Percentiles rank a stretch among this genome's conserved stretches.
Conservation (phyloP, 192 early-diverging fungal genomes). For the Coemansia aciculifera region DNA sequence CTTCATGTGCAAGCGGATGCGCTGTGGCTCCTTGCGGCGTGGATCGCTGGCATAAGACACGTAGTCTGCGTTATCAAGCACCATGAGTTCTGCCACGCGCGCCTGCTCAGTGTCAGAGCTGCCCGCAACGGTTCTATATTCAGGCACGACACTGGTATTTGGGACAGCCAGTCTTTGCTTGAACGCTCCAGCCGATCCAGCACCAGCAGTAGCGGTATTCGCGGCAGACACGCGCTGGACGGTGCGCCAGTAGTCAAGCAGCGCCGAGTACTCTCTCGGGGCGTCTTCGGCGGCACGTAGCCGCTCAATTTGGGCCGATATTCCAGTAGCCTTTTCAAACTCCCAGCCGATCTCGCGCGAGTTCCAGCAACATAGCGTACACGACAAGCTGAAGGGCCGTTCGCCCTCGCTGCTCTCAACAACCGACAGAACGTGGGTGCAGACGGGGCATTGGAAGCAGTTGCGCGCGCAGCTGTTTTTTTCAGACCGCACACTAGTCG, state of each 20-base stretch:
- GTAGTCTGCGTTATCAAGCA: slow-evolving; percentile 15
- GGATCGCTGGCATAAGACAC: slow-evolving; percentile 61
- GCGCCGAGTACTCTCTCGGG: slow-evolving; percentile 78
- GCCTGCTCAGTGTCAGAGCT: slow-evolving; percentile 12
- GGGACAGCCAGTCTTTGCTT: slow-evolving; percentile 23
- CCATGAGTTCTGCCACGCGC: slow-evolving; percentile 22
- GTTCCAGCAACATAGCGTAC: slow-evolving; percentile 90
- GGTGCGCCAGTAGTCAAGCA: slow-evolving; percentile 84
- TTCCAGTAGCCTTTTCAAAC: slow-evolving; percentile 92
- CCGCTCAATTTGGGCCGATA: slow-evolving; percentile 87
- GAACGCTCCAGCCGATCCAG: slow-evolving; percentile 17
- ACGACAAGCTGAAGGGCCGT: slow-evolving; percentile 70
- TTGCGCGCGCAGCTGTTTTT: slow-evolving; percentile 90
- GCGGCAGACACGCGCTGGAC: slow-evolving; percentile 58
- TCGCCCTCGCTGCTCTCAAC: slow-evolving; percentile 54
- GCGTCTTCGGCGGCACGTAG: slow-evolving; percentile 67
- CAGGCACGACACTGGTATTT: slow-evolving; percentile 7
- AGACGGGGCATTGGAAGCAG: slow-evolving; percentile 91
- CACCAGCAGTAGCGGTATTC: not conserved
- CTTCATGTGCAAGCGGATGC: slow-evolving; percentile 85
- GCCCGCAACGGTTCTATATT: slow-evolving; percentile 27
- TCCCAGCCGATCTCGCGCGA: slow-evolving; percentile 88
- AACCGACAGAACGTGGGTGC: slow-evolving; percentile 76
- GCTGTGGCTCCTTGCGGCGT: slow-evolving; percentile 61
- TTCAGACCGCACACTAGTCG: slow-evolving; percentile 95